Percentiles rank a stretch among this genome's conserved stretches.
These are phyloP conservation scores for Cercophora samala DNA, from an alignment of 495 filamentous ascomycete genomes.

Conservation along the genomic window DNA sequence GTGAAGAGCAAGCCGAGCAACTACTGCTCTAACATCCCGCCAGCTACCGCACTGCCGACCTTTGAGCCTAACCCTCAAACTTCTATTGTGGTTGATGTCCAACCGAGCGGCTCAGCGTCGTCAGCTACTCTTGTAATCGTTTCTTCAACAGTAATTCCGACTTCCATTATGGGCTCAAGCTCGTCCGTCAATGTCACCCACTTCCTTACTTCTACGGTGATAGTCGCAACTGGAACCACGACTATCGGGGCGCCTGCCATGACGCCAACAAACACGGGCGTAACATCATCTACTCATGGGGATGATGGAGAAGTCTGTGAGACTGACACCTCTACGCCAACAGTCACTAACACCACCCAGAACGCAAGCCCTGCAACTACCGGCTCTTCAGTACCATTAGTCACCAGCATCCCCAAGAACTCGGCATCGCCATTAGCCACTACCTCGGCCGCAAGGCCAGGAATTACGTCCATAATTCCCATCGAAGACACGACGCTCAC, in stretches of 20 bases:
- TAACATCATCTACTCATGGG: background rate
- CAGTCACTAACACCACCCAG: background rate
- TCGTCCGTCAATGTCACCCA: background rate
- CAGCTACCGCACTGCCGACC: background rate
- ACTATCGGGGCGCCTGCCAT: background rate
- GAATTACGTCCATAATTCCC: background rate
- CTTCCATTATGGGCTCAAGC: background rate
- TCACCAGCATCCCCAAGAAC: no score
- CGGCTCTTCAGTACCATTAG: no score
- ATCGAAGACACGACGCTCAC: background rate
- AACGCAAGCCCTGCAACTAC: no score
- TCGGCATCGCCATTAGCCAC: no score
- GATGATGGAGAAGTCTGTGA: background rate
- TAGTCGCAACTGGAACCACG: background rate
- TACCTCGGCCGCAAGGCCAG: background rate
- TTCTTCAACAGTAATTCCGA: background rate
- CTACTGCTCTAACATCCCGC: conserved; percentile 17
- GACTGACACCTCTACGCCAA: background rate
- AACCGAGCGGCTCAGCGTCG: background rate
- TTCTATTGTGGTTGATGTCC: no score
- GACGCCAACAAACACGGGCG: background rate
- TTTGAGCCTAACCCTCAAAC: conserved; percentile 6
- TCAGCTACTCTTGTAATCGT: background rate
- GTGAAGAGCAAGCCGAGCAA: conserved; percentile 7
- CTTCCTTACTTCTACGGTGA: background rate